Evolutionary conservation across 2,329 filamentous ascomycete species (phyloP), one percentile per base, ranked within the genome.

Genomic region (Penicillium sp.): DNA sequence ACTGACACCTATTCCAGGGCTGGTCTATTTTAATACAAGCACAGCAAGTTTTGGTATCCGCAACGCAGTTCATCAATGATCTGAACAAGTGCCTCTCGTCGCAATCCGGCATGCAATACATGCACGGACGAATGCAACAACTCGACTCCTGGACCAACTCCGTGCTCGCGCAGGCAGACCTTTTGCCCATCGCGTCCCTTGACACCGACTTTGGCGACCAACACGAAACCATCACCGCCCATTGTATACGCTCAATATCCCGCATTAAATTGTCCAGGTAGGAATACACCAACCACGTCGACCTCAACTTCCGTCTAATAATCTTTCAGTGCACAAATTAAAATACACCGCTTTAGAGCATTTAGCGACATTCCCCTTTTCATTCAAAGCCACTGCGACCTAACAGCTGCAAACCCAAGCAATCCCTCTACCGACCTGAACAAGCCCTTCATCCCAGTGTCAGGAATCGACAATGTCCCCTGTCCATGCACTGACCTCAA

Each of bases 321-420:
- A 20, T 10, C 16, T 36, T 35, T 11, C 52, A 77, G 75, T 57
- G 72, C 74, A 10, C 71, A 73, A 57, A 76, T 77, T 28, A 77
- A 76, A 60, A 64, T 70, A 0, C 74, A 77, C 51, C 71, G 75
- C n/a, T 76, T 76, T 48, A 63, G 73, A 38, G 75, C 75, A 14
- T 77, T 77, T 53, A 72, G 69, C 16, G 74, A 77, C 49, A 72
- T 75, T 10, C 74, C 75, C 1, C 69, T 76, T 13, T 77, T 77
- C 55, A 69, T 75, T 22, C 74, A 75, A 50, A 70, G 68, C 35
- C 74, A 77, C 48, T 77, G 74, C 56, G 74, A 76, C 50, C 64
- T 77, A 14, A 68, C 68, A 27, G 58, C 68, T n/a, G 64, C 67
- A 33, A 64, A 63, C 35, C 50, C 60, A 44, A 56, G 45, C 40